Evolutionary conservation across 495 filamentous ascomycete species (phyloP), one percentile per base, ranked within the genome.

Genomic region (Podospora fimiseda): DNA sequence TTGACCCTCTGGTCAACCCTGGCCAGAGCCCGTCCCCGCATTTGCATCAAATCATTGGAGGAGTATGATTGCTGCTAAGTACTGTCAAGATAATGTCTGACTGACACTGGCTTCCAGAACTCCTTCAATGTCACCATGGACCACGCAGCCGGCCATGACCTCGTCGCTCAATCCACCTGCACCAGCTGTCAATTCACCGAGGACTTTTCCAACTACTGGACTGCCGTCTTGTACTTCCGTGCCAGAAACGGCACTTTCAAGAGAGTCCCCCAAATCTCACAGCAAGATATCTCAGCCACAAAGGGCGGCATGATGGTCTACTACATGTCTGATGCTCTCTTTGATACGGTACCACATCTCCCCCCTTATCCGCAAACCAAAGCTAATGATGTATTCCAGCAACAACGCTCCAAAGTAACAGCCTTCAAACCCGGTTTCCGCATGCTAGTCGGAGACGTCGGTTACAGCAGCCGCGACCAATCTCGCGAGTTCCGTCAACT

Each of bases 361-460:
- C 11, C 27, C 5, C 27, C 27, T 33, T 11, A 33, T 33, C 27
- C 11, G 5, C 6, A 33, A 33, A 33, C 27, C 11, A 33, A 33
- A 5, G 27, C 27, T 33, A 5, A 33, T 6, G 27, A 6, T 33
- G 27, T 11, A 33, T 11, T 33, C 6, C 27, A 33, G 27, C 62
- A 61, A 43, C 70, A 59, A 23, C 52, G 60, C 48, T 44, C 60
- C 13, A 69, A 61, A 13, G 68, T 73, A 44, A 76, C 73, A 0
- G 74, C 72, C 36, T 77, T 77, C 52, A 52, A 62, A 36, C 65
- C 72, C 21, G 83, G 80, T 20, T 85, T 88, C 63, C 87, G 86
- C 54, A 90, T 92, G 84, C 56, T 90, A 13, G 76, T 82, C 39
- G 88, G 88, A 33, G 72, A 85, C 60, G 72, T 83, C 0, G 64